Conservation (phyloP, 345 rosid species). For the Dovyalis caffra region DNA sequence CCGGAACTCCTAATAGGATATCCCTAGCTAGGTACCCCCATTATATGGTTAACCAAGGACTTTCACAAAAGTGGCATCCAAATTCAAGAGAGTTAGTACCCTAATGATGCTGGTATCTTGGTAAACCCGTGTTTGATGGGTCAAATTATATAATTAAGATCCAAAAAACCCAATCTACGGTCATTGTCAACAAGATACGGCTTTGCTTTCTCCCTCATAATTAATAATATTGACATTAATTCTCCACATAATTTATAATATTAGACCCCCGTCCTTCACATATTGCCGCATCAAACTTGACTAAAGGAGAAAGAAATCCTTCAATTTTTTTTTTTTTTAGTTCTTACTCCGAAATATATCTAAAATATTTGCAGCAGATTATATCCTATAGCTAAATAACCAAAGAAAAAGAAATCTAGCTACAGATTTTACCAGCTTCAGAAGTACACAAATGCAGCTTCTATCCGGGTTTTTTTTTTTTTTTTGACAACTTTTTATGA, state of each 20-base stretch:
- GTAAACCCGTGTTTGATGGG: neutral
- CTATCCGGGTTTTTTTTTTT: no score
- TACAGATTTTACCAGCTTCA: no score
- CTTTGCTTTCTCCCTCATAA: neutral
- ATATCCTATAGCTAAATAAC: no score
- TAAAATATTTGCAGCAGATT: neutral
- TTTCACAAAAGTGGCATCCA: neutral
- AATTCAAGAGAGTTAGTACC: slow-evolving; percentile 10
- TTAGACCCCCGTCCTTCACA: slow-evolving; percentile 3
- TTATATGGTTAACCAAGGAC: neutral
- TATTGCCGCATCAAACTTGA: neutral
- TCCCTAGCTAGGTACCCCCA: neutral
- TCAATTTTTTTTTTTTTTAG: neutral
- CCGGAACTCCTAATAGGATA: neutral
- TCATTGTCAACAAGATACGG: slow-evolving; percentile 17
- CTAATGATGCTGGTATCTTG: neutral
- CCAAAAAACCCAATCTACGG: neutral
- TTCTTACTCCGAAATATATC: neutral
- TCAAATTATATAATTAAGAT: neutral
- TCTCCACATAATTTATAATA: no score
- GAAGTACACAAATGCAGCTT: neutral
- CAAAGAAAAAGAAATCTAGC: no score
- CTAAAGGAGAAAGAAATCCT: neutral
- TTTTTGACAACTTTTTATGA: no score
- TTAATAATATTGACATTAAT: no score